phyloP scores from a whole-genome alignment of 2,329 filamentous ascomycete species.

The Aureobasidium vineae region DNA sequence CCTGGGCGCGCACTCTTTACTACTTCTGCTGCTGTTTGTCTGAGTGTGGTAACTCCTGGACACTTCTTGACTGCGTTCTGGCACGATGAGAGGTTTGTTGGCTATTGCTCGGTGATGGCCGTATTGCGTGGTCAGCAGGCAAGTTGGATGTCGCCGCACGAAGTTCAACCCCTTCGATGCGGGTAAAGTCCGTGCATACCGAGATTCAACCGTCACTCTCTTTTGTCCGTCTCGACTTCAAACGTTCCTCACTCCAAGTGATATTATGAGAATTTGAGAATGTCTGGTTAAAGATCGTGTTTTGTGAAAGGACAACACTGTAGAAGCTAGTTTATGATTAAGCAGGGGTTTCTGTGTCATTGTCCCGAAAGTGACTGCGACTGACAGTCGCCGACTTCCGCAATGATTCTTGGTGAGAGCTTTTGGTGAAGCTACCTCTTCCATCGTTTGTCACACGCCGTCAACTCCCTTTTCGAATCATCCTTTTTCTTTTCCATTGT shows the following conservation, averaged over 20 bases:
- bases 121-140: conserved; percentile 25
- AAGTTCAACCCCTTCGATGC: conserved; percentile 22
- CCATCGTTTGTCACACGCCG: not conserved
- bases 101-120: conserved; percentile 18
- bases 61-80: not conserved
- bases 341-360: not conserved
- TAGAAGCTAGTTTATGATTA: not conserved
- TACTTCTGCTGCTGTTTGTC: not conserved
- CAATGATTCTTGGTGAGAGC: conserved; percentile 13
- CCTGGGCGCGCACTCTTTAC: conserved; percentile 1
- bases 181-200: conserved; percentile 11
- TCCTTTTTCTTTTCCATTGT: not conserved
- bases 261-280: not conserved
- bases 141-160: conserved; percentile 21
- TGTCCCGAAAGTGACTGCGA: not conserved
- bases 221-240: not conserved
- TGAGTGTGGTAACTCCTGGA: not conserved
- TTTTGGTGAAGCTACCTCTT: not conserved
- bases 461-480: not conserved
- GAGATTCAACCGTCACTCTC: not conserved
- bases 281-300: not conserved
- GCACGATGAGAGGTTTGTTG: conserved; percentile 5
- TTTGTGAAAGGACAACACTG: too few species aligned
- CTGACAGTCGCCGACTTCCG: conserved; percentile 5
- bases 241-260: not conserved